Evolutionary conservation across 2,329 filamentous ascomycete genomes (phyloP).

Genomic region (Xylariaceae sp.): DNA sequence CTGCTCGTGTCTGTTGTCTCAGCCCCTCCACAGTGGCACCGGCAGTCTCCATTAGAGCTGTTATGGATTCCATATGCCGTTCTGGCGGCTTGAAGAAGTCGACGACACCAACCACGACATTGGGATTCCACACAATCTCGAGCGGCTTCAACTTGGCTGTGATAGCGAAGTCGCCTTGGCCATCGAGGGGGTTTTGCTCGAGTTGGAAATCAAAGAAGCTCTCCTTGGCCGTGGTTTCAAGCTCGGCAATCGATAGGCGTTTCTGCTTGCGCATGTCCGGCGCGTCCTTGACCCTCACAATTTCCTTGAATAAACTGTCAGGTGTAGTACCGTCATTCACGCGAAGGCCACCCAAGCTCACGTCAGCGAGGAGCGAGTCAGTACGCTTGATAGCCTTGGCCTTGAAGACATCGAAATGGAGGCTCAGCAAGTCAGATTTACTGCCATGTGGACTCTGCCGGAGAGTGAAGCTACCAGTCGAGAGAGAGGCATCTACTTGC

Average conservation of each 20-base stretch:
- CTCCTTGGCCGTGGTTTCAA: conserved; percentile 54
- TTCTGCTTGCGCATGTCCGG: conserved; percentile 47
- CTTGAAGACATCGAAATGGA: conserved; percentile 93
- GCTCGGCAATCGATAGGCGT: conserved; percentile 50
- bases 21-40: conserved; percentile 94
- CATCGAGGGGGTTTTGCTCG: conserved; percentile 92
- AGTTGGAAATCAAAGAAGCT: conserved; percentile 90
- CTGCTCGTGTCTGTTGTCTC: conserved; percentile 90
- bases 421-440: conserved; percentile 74
- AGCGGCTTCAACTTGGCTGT: conserved; percentile 90
- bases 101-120: conserved; percentile 82
- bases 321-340: conserved; percentile 95
- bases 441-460: conserved; percentile 79
- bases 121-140: conserved; percentile 96
- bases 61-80: conserved; percentile 97
- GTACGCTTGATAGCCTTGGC: conserved; percentile 86
- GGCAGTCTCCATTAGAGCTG: conserved; percentile 89
- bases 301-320: conserved; percentile 87
- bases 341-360: conserved; percentile 87
- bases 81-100: conserved; percentile 97
- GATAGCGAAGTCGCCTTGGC: conserved; percentile 83
- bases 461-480: conserved; percentile 92
- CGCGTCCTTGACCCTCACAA: conserved; percentile 91
- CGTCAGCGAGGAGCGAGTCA: conserved; percentile 82
- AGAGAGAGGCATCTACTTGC: conserved; percentile 87